Conservation (phyloP, 345 rosid species). For the Pseudoturritis turrita region DNA sequence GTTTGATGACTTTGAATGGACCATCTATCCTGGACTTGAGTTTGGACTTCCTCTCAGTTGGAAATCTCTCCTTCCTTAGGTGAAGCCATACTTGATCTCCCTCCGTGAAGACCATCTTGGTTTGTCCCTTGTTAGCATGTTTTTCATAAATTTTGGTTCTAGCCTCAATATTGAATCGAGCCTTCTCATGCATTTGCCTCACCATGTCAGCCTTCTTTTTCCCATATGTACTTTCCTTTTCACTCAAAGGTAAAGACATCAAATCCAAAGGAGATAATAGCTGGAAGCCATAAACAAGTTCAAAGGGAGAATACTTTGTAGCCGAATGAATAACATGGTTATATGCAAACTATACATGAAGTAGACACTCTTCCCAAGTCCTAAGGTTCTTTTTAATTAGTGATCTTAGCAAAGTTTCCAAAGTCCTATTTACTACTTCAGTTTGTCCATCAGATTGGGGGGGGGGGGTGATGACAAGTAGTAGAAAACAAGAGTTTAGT, state of each 20-base stretch:
- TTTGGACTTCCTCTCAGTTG: too few species aligned
- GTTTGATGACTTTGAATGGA: too few species aligned
- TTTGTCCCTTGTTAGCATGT: too few species aligned
- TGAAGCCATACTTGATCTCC: too few species aligned
- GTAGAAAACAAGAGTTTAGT: not conserved
- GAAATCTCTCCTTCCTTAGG: too few species aligned
- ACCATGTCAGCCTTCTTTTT: too few species aligned
- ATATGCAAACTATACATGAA: not conserved
- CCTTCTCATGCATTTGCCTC: too few species aligned
- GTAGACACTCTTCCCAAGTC: not conserved
- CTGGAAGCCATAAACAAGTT: not conserved
- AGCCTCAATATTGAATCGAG: too few species aligned
- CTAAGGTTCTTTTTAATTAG: not conserved
- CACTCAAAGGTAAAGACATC: not conserved
- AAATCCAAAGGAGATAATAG: not conserved
- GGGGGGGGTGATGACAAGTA: not conserved
- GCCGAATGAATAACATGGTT: not conserved
- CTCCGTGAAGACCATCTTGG: too few species aligned
- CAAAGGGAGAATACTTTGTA: not conserved
- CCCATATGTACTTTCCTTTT: too few species aligned
- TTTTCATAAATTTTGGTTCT: too few species aligned
- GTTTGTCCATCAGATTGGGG: not conserved
- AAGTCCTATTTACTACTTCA: not conserved
- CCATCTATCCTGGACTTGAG: too few species aligned
- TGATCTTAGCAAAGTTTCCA: not conserved